phyloP scores from a whole-genome alignment of 768 basidiomycete species.

The Hygrophorus russula region DNA sequence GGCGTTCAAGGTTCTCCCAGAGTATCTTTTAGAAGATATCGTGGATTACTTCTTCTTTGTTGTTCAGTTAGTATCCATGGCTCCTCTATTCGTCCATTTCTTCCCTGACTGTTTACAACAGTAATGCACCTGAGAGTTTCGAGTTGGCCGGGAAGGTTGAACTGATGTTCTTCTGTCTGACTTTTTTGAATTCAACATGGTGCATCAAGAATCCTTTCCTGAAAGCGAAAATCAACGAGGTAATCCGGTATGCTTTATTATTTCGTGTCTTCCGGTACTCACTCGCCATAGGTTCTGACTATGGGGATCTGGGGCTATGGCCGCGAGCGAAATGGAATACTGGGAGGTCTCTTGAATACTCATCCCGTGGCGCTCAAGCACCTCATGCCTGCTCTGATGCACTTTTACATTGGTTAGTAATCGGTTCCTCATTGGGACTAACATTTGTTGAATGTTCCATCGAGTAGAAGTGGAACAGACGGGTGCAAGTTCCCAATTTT shows the following conservation, averaged over 20 bases:
- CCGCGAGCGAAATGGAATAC: slow-evolving; percentile 54
- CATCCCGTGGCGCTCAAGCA: slow-evolving; percentile 80
- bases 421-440: neutral
- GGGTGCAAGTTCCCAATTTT: slow-evolving; percentile 96
- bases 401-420: slow-evolving; percentile 83
- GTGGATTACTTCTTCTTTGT: slow-evolving; percentile 83
- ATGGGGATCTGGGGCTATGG: slow-evolving; percentile 62
- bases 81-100: neutral
- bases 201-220: slow-evolving; percentile 99
- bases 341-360: slow-evolving; percentile 75
- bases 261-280: neutral
- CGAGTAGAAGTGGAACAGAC: slow-evolving; percentile 88
- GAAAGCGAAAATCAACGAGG: slow-evolving; percentile 93
- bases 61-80: slow-evolving; percentile 45
- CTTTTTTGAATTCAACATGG: slow-evolving; percentile 89
- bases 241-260: slow-evolving; percentile 20
- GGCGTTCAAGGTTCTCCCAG: slow-evolving; percentile 80
- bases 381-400: slow-evolving; percentile 83
- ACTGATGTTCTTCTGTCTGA: slow-evolving; percentile 76
- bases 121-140: slow-evolving; percentile 49
- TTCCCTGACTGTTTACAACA: neutral
- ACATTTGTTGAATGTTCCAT: neutral
- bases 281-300: slow-evolving; percentile 48
- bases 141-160: slow-evolving; percentile 80
- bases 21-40: slow-evolving; percentile 90